Evolutionary conservation across 441 rosid genomes (phyloP).

Genomic region (Dalechampia spathulata): DNA sequence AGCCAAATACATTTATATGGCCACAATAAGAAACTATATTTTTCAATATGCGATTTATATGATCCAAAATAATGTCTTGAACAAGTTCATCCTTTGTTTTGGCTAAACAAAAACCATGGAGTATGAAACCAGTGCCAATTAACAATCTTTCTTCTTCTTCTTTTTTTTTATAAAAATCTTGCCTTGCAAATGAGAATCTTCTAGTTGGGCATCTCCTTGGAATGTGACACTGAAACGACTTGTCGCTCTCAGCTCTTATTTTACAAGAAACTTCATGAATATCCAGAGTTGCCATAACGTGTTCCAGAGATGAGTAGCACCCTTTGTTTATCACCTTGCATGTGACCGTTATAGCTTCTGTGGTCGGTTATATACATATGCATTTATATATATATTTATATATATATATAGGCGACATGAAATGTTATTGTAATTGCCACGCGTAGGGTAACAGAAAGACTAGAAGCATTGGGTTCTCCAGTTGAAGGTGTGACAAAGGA

Average conservation of each 20-base stretch:
- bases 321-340: not conserved
- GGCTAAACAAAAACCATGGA: no score
- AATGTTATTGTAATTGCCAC: not conserved
- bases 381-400: not conserved
- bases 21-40: no score
- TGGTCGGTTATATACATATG: no score
- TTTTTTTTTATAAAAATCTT: no score
- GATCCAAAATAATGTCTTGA: no score
- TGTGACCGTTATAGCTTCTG: not conserved
- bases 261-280: not conserved
- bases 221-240: not conserved
- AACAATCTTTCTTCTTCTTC: no score
- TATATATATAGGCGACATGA: not conserved
- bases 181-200: not conserved
- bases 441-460: constrained; percentile 12
- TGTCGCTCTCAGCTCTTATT: not conserved
- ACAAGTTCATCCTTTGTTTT: no score
- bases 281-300: not conserved
- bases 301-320: not conserved
- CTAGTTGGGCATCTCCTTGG: not conserved
- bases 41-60: no score
- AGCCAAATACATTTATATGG: not conserved
- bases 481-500: constrained; percentile 5
- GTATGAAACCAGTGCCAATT: no score
- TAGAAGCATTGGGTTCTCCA: constrained; percentile 18